phyloP scores from a whole-genome alignment of 495 filamentous ascomycete species.

The Parachaetomium inaequale region DNA sequence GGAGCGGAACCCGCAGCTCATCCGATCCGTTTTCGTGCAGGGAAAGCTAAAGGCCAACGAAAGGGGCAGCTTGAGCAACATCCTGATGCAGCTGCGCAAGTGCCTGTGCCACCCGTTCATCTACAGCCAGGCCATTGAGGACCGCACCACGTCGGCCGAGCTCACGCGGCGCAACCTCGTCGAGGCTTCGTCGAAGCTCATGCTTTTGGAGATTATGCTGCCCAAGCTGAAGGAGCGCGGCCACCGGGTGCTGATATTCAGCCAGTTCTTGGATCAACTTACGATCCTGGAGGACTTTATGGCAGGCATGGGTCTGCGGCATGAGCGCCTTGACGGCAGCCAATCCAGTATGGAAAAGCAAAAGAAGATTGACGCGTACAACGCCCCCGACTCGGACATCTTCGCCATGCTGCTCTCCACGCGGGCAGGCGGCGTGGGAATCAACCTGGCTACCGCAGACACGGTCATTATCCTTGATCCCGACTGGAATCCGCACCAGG shows the following conservation, averaged over 20 bases:
- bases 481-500: constrained; percentile 97
- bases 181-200: constrained; percentile 86
- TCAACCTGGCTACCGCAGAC: constrained; percentile 95
- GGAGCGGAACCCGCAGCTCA: constrained; percentile 80
- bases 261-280: constrained; percentile 87
- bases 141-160: constrained; percentile 52
- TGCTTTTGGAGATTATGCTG: constrained; percentile 81
- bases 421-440: constrained; percentile 90
- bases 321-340: constrained; percentile 81
- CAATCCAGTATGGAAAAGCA: constrained; percentile 82
- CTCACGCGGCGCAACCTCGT: constrained; percentile 73
- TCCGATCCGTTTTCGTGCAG: constrained; percentile 74
- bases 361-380: constrained; percentile 88
- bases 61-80: constrained; percentile 79
- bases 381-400: constrained; percentile 72
- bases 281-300: constrained; percentile 92
- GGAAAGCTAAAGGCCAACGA: constrained; percentile 64
- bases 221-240: constrained; percentile 86
- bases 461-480: constrained; percentile 98
- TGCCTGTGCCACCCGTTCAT: constrained; percentile 95
- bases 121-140: constrained; percentile 85
- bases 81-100: constrained; percentile 92
- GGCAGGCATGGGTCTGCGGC: constrained; percentile 60
- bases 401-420: constrained; percentile 94
- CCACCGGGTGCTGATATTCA: constrained; percentile 92